Evolutionary conservation across 169 alveolate species (phyloP).

Genomic region (Eimeria zaria): DNA sequence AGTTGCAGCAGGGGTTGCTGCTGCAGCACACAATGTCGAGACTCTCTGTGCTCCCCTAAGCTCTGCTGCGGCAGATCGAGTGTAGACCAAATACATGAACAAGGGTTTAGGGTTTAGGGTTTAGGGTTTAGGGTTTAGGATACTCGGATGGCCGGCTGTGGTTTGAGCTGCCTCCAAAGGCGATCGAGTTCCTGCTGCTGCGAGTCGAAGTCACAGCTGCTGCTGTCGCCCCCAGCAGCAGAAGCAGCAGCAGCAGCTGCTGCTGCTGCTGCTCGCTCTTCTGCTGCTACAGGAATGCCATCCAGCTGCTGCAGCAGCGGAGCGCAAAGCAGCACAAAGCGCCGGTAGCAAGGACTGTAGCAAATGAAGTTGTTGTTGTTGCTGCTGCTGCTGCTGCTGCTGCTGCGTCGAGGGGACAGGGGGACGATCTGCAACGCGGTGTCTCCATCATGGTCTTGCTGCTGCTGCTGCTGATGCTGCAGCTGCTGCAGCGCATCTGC

Average conservation of each 20-base stretch:
- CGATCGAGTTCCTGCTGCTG: conserved; percentile 40
- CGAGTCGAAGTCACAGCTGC: background rate
- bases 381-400: too few species aligned
- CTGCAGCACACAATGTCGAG: background rate
- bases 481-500: conserved; percentile 36
- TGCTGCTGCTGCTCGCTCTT: conserved; percentile 56
- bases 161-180: background rate
- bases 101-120: conserved; percentile 38
- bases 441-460: conserved; percentile 1
- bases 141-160: background rate
- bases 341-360: background rate
- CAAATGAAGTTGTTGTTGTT: conserved; percentile 25
- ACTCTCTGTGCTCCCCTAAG: background rate
- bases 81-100: background rate
- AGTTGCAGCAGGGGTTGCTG: conserved; percentile 1
- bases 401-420: background rate
- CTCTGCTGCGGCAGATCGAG: background rate
- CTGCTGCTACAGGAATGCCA: background rate
- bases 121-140: background rate
- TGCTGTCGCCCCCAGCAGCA: conserved; percentile 10
- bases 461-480: conserved; percentile 29
- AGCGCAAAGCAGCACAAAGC: conserved; percentile 42
- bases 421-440: background rate
- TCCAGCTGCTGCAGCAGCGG: conserved; percentile 45
- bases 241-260: conserved; percentile 28